Evolutionary conservation across 352 stramenopile species (phyloP).

Genomic region (Globisporangium alternatum): DNA sequence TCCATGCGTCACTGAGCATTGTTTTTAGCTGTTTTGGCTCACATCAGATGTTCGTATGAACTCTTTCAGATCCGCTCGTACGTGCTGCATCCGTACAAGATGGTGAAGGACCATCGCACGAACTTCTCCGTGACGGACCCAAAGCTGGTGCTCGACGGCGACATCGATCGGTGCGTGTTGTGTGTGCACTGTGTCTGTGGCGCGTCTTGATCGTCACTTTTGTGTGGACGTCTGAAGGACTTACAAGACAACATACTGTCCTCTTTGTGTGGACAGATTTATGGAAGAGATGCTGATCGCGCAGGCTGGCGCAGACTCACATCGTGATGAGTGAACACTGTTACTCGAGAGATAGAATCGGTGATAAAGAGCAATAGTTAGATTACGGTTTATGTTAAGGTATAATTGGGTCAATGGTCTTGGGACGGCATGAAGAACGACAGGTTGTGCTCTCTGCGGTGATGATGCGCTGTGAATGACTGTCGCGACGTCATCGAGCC

Average conservation of each 20-base stretch:
- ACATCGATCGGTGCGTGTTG: slow-evolving; percentile 54
- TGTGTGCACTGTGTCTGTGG: too few species aligned
- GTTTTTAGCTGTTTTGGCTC: too few species aligned
- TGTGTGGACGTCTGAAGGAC: background rate
- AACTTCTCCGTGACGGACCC: slow-evolving; percentile 89
- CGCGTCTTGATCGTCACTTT: background rate
- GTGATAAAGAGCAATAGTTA: too few species aligned
- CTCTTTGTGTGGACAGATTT: slow-evolving; percentile 26
- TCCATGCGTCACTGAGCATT: slow-evolving; percentile 29
- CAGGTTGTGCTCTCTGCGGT: slow-evolving; percentile 12
- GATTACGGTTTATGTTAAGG: background rate
- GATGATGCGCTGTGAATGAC: slow-evolving; percentile 8
- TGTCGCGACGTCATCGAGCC: slow-evolving; percentile 16
- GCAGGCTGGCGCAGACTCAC: slow-evolving; percentile 19
- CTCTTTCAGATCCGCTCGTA: slow-evolving; percentile 96
- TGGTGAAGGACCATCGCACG: slow-evolving; percentile 96
- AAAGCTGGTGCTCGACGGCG: slow-evolving; percentile 89
- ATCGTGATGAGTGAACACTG: slow-evolving; percentile 2
- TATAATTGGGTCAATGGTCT: background rate
- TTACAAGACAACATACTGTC: background rate
- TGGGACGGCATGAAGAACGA: slow-evolving; percentile 23
- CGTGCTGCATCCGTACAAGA: slow-evolving; percentile 96
- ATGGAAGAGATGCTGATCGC: slow-evolving; percentile 74
- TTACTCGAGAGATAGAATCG: background rate
- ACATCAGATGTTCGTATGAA: too few species aligned